Evolutionary conservation across 768 basidiomycete genomes (phyloP).

Genomic region (Cystofilobasidium bisporidii): DNA sequence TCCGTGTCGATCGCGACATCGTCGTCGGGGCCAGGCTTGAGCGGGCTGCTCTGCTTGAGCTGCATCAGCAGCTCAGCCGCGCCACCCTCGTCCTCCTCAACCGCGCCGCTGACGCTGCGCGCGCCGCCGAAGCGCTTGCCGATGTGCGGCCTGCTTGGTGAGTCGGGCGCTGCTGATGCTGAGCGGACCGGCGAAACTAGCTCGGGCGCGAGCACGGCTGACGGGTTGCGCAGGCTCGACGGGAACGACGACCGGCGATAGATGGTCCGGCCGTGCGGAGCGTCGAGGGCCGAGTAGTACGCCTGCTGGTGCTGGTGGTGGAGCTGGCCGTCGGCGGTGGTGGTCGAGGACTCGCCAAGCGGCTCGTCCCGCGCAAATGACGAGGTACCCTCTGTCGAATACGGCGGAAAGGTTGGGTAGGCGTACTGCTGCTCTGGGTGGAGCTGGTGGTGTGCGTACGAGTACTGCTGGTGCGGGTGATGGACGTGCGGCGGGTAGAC

Average conservation of each 20-base stretch:
- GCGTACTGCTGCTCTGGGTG: constrained; percentile 3
- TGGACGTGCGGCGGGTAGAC: not conserved
- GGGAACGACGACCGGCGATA: constrained; percentile 6
- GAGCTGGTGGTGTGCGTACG: not conserved
- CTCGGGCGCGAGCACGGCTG: not conserved
- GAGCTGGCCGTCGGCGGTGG: not conserved
- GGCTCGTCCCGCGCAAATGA: constrained; percentile 1
- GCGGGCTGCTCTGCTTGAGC: constrained; percentile 11
- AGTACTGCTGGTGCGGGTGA: not conserved
- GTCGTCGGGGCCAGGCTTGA: not conserved
- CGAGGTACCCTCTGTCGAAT: not conserved
- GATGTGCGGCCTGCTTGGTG: not conserved
- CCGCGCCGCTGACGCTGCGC: not conserved
- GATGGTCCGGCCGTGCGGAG: not conserved
- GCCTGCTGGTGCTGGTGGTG: not conserved
- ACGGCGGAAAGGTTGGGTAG: not conserved
- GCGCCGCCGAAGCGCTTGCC: not conserved
- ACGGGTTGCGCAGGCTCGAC: not conserved
- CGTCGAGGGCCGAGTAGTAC: not conserved
- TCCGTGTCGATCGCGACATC: not conserved
- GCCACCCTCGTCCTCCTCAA: not conserved
- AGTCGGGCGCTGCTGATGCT: not conserved
- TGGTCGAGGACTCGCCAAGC: not conserved
- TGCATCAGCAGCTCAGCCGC: constrained; percentile 4
- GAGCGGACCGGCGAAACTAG: not conserved